Conservation (phyloP, 2,329 filamentous ascomycete genomes). For the Colletotrichum agaves region DNA sequence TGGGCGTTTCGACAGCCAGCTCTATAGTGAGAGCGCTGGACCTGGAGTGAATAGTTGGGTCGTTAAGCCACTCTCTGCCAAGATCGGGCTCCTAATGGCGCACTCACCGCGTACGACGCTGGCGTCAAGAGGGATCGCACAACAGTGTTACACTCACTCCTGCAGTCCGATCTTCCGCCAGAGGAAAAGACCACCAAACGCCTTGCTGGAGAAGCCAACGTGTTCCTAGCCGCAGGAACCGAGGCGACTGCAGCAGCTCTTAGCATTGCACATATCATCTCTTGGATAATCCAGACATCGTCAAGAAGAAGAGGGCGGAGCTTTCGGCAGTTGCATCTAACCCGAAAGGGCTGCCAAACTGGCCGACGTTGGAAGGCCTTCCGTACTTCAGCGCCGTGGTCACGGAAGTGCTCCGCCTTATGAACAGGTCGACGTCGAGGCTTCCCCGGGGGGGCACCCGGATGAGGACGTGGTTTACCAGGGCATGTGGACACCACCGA, state of each 20-base stretch:
- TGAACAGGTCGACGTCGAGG: constrained; percentile 48
- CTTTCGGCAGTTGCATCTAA: neutral
- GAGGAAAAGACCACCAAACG: constrained; percentile 50
- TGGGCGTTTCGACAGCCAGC: neutral
- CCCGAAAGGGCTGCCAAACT: constrained; percentile 21
- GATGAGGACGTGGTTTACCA: constrained; percentile 44
- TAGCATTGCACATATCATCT: constrained; percentile 11
- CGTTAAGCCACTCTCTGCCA: neutral
- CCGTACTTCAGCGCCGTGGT: constrained; percentile 53
- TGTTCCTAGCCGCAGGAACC: constrained; percentile 50
- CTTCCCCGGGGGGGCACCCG: constrained; percentile 45
- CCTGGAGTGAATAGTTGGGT: neutral
- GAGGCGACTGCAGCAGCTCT: constrained; percentile 44
- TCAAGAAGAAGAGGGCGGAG: neutral
- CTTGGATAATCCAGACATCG: neutral
- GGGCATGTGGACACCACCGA: constrained; percentile 39
- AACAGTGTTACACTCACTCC: constrained; percentile 41
- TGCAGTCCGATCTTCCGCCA: constrained; percentile 47
- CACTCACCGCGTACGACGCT: neutral
- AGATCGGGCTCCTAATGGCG: constrained; percentile 17
- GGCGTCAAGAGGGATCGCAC: constrained; percentile 34
- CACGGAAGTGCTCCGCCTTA: constrained; percentile 52
- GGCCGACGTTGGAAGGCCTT: constrained; percentile 46
- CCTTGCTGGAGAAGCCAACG: constrained; percentile 51
- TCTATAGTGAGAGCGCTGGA: neutral